These are phyloP conservation scores for Pseudogymnoascus sp. DNA, from an alignment of 2,329 filamentous ascomycete species.

Conservation along the genomic window DNA sequence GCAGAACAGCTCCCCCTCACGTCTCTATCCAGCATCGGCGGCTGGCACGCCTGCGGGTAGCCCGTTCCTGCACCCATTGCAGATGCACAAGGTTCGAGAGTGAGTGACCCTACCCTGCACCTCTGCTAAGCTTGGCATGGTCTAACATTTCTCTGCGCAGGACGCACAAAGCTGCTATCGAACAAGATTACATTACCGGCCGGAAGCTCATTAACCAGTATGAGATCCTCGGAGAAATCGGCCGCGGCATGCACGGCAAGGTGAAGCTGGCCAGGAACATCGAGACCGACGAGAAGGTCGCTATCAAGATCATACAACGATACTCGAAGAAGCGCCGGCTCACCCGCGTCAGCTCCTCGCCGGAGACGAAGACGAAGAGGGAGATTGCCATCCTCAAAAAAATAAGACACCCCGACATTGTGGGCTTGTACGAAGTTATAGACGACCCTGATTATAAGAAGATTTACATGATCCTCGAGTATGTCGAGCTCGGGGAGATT, in stretches of 20 bases:
- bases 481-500: constrained; percentile 89
- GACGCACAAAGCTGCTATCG: constrained; percentile 85
- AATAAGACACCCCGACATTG: constrained; percentile 93
- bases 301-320: constrained; percentile 96
- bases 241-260: constrained; percentile 92
- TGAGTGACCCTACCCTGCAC: constrained; percentile 38
- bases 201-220: constrained; percentile 98
- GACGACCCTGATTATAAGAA: constrained; percentile 95
- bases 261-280: constrained; percentile 88
- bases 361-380: constrained; percentile 76
- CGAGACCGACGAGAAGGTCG: constrained; percentile 68
- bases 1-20: constrained; percentile 26
- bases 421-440: constrained; percentile 91
- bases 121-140: constrained; percentile 11
- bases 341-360: constrained; percentile 63
- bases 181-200: constrained; percentile 79
- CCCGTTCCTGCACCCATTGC: constrained; percentile 62
- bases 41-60: constrained; percentile 46
- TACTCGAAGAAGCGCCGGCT: constrained; percentile 89
- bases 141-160: constrained; percentile 33
- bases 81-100: constrained; percentile 69
- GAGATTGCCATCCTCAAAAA: constrained; percentile 99
- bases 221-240: constrained; percentile 92
- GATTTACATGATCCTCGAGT: constrained; percentile 96
- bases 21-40: constrained; percentile 35